Conservation (phyloP, 2,329 filamentous ascomycete species). For the Rhynchosporium secalis region DNA sequence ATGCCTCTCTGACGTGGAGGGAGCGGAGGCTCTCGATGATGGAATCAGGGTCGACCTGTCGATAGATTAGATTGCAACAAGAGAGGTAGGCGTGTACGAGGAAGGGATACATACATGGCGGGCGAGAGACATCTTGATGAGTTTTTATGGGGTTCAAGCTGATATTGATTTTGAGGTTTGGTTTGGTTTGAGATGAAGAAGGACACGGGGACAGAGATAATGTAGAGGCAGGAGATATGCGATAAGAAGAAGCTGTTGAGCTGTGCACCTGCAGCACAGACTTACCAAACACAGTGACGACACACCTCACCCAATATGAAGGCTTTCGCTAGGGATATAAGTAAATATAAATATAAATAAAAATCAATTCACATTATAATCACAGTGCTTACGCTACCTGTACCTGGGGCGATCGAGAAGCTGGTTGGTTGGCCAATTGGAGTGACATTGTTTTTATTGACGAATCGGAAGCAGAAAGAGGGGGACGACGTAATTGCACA, state of each 20-base stretch:
- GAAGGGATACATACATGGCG: slow-evolving; percentile 44
- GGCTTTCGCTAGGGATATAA: slow-evolving; percentile 1
- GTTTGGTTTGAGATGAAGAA: background rate
- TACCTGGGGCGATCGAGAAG: background rate
- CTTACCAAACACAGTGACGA: slow-evolving; percentile 15
- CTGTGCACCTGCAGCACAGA: background rate
- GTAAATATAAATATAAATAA: background rate
- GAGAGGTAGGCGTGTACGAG: background rate
- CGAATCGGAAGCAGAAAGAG: slow-evolving; percentile 1
- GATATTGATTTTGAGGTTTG: background rate
- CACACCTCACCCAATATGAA: background rate
- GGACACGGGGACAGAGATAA: background rate
- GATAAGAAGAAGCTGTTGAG: background rate
- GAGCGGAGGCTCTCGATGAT: slow-evolving; percentile 55
- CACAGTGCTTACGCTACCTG: no score
- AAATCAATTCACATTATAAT: background rate
- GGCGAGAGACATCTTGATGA: slow-evolving; percentile 49
- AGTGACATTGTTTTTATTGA: background rate
- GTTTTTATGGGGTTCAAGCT: background rate
- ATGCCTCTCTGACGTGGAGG: slow-evolving; percentile 42
- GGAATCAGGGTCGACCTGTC: slow-evolving; percentile 56
- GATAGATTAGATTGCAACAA: background rate
- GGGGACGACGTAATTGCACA: background rate
- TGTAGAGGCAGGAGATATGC: background rate
- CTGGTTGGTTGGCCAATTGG: background rate